Base-by-base conservation (phyloP, 768 basidiomycete species). In the Termitomyces sp. region DNA sequence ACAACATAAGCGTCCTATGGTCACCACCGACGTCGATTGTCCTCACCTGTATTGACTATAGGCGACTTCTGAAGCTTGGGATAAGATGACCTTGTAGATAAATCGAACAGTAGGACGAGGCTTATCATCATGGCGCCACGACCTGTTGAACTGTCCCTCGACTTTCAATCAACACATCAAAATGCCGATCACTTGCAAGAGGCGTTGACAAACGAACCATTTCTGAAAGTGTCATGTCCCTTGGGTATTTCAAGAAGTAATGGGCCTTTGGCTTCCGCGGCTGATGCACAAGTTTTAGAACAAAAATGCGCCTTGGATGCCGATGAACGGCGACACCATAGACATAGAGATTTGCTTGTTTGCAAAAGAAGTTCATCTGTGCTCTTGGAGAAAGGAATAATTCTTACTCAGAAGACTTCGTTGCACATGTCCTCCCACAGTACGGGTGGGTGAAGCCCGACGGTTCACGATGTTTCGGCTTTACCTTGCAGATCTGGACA, bases 41-140 rank as follows among this genome's bases (percentile, higher is more conserved):
- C 2, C 74, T 53, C 67, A 85, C 85, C 75, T 78, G 63, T 89
- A 88, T 3, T 84, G 71, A 5, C 84, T 80, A 60, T 86, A 89
- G 48, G 73, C 73, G 1, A 77, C 74, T 43, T 84, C 67, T 16
- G 77, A 79, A 7, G 74, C 67, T 27, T 77, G 70, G 3, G 81
- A 70, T 10, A 74, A 66, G 7, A 85, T 65, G 59, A 88, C 80
- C 72, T 88, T 89, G 73, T 87, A 88, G 47, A 88, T 72, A 50
- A 73, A 76, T 50, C 75, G 72, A 2, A 89, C 85, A 27, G 76
- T 69, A 7, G 86, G 86, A 56, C 85, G 83, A 15, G 67, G 39
- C 16, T 78, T 79, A 20, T 77, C 72, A 40, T 60, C 70, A 61
- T 88, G 86, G 56, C 85, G 76, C 86, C 86, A 89, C 20, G 85